phyloP scores from a whole-genome alignment of 768 basidiomycete genomes.

The Gautieria morchelliformis region DNA sequence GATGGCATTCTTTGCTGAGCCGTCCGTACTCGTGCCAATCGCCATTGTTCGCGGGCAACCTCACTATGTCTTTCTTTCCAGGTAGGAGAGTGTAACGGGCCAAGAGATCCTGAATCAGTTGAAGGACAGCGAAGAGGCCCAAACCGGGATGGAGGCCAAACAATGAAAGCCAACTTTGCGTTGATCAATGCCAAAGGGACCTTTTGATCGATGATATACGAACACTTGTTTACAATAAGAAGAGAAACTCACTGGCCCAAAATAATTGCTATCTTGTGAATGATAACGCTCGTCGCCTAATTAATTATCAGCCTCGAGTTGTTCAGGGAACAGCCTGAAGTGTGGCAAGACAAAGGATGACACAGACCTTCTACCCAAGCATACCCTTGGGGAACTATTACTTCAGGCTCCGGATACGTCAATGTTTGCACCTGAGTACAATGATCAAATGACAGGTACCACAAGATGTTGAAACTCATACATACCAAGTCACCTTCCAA shows the following conservation, averaged over 20 bases:
- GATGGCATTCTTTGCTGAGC: background rate
- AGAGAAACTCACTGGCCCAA: constrained; percentile 48
- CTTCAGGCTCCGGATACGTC: constrained; percentile 48
- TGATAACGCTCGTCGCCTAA: constrained; percentile 58
- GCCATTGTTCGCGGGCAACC: constrained; percentile 30
- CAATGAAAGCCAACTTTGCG: constrained; percentile 19
- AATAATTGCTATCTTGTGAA: constrained; percentile 62
- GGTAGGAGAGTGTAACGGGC: constrained; percentile 14
- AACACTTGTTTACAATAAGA: background rate
- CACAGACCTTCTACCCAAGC: constrained; percentile 65
- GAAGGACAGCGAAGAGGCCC: constrained; percentile 15
- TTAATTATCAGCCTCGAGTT: constrained; percentile 14
- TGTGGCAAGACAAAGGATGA: background rate
- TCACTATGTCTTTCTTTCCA: constrained; percentile 27
- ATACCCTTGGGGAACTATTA: constrained; percentile 50
- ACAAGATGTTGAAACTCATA: no score
- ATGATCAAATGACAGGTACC: background rate
- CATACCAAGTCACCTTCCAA: constrained; percentile 45
- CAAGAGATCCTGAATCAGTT: constrained; percentile 9
- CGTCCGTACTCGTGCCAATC: constrained; percentile 27
- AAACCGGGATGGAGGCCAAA: constrained; percentile 20
- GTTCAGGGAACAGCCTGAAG: background rate
- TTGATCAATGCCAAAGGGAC: constrained; percentile 20
- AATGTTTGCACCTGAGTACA: constrained; percentile 43
- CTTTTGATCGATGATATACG: constrained; percentile 10